Conservation (phyloP, 2,329 filamentous ascomycete species). For the Verruconis gallopava region DNA sequence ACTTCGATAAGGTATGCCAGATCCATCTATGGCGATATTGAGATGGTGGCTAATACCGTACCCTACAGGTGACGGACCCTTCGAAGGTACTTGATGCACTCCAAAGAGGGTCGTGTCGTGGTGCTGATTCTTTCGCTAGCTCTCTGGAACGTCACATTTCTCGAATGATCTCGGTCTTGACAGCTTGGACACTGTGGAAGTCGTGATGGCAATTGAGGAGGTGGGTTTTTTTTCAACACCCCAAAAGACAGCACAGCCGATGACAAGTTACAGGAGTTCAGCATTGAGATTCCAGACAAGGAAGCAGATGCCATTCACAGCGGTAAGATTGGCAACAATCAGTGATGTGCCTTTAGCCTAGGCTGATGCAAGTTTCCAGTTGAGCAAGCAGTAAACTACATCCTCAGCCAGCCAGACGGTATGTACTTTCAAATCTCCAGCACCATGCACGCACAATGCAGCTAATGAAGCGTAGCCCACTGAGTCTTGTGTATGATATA, state of each 20-base stretch:
- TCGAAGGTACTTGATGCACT: slow-evolving; percentile 36
- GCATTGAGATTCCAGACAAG: slow-evolving; percentile 98
- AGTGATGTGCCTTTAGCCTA: slow-evolving; percentile 4
- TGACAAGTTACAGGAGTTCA: slow-evolving; percentile 48
- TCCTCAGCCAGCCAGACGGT: slow-evolving; percentile 84
- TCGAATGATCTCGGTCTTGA: slow-evolving; percentile 94
- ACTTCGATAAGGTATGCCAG: slow-evolving; percentile 81
- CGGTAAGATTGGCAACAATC: slow-evolving; percentile 44
- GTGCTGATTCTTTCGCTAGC: slow-evolving; percentile 39
- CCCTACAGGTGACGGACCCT: slow-evolving; percentile 45
- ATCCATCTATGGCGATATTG: not conserved
- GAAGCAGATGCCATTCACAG: slow-evolving; percentile 90
- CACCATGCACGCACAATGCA: not conserved
- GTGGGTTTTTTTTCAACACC: too few relatives aligned
- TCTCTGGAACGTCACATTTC: slow-evolving; percentile 77
- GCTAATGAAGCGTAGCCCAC: slow-evolving; percentile 2
- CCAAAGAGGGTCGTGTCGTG: slow-evolving; percentile 5
- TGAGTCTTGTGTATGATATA: slow-evolving; percentile 2
- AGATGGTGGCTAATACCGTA: not conserved
- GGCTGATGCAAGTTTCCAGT: slow-evolving; percentile 43
- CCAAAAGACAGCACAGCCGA: too few relatives aligned
- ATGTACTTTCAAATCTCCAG: too few relatives aligned
- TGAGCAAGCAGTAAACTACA: slow-evolving; percentile 90
- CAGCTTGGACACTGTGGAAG: slow-evolving; percentile 96
- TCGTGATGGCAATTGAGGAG: slow-evolving; percentile 99